phyloP scores from a whole-genome alignment of 768 basidiomycete genomes.

The Lentinula lateritia region DNA sequence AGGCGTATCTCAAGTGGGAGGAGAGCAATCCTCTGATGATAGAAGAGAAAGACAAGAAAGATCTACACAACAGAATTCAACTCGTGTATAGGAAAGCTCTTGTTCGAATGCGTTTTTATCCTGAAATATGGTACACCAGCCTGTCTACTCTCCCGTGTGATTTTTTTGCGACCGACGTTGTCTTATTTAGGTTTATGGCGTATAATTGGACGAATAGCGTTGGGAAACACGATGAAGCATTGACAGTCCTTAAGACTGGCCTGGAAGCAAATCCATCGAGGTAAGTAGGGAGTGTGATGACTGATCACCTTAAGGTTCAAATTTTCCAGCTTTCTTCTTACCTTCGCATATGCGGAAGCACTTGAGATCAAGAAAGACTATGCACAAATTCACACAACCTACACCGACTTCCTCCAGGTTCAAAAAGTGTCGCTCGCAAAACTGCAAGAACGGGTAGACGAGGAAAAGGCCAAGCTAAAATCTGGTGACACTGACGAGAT shows the following conservation, averaged over 20 bases:
- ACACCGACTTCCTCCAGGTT: conserved; percentile 63
- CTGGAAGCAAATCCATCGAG: conserved; percentile 84
- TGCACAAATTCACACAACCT: conserved; percentile 65
- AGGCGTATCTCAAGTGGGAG: conserved; percentile 91
- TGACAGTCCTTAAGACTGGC: conserved; percentile 75
- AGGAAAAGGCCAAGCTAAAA: conserved; percentile 18
- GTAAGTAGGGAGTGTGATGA: conserved; percentile 26
- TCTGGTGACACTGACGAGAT: conserved; percentile 16
- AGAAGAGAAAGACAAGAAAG: conserved; percentile 72
- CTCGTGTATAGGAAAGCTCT: conserved; percentile 87
- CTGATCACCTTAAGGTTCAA: neutral
- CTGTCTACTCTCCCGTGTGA: neutral
- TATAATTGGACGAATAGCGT: conserved; percentile 74
- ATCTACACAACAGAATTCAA: conserved; percentile 65
- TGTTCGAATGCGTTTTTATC: conserved; percentile 88
- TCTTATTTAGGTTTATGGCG: conserved; percentile 76
- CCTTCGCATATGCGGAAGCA: conserved; percentile 80
- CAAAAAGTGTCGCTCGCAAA: conserved; percentile 62
- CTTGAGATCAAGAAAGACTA: conserved; percentile 58
- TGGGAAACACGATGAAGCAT: conserved; percentile 77
- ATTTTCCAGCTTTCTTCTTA: conserved; percentile 70
- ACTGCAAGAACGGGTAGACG: conserved; percentile 32
- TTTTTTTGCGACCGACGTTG: neutral
- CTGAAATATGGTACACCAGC: conserved; percentile 78
- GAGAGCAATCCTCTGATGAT: conserved; percentile 91